Conservation (phyloP, 2,329 filamentous ascomycete species). For the Esteya vermicola region DNA sequence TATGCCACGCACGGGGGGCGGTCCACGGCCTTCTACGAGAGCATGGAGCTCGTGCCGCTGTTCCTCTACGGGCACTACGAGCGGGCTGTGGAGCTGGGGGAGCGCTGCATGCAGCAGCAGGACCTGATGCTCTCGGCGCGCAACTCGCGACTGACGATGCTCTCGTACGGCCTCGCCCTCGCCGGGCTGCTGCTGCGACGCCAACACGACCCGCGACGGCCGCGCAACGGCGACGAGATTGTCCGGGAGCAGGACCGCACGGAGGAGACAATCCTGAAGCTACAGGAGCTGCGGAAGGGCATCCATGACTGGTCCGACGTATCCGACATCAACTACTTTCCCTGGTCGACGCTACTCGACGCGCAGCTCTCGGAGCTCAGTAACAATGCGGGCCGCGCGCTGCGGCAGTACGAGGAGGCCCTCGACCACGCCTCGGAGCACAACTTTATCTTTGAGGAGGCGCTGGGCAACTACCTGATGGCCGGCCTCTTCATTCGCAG, state of each 20-base stretch:
- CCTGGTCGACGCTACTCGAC: conserved; percentile 53
- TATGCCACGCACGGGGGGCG: conserved; percentile 45
- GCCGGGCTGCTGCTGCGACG: conserved; percentile 35
- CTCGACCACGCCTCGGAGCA: conserved; percentile 59
- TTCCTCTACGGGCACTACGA: conserved; percentile 51
- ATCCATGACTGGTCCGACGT: conserved; percentile 51
- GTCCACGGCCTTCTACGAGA: conserved; percentile 54
- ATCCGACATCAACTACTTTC: conserved; percentile 56
- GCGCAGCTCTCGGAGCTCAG: conserved; percentile 54
- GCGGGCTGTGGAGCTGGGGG: conserved; percentile 42
- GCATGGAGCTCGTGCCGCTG: conserved; percentile 46
- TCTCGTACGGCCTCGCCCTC: conserved; percentile 47
- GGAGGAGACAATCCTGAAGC: conserved; percentile 33
- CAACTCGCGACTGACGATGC: conserved; percentile 39
- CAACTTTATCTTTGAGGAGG: conserved; percentile 56
- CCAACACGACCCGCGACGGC: conserved; percentile 31
- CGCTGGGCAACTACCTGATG: conserved; percentile 59
- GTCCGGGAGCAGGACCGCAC: conserved; percentile 15
- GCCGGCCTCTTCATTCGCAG: conserved; percentile 55
- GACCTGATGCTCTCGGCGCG: conserved; percentile 43
- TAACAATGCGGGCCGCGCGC: conserved; percentile 39
- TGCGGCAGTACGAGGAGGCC: conserved; percentile 53
- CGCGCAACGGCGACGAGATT: conserved; percentile 22
- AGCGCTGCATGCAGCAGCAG: conserved; percentile 29
- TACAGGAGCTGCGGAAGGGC: conserved; percentile 41